Evolutionary conservation across 352 stramenopile genomes (phyloP), one percentile per base, ranked within the genome.

Genomic region (Globisporangium mamillatum): DNA sequence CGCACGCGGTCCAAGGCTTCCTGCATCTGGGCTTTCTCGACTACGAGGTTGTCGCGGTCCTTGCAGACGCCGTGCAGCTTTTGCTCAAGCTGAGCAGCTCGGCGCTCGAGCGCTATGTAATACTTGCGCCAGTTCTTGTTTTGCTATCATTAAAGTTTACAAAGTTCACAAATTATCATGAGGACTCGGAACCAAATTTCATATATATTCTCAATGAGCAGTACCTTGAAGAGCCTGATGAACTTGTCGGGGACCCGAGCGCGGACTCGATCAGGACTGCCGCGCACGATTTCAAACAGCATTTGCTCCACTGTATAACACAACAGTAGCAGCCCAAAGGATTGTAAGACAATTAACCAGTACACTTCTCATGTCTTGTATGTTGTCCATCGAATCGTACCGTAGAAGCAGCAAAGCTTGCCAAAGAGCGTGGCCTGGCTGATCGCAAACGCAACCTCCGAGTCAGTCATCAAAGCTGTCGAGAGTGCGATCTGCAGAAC

Each of bases 121-220:
- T 91, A 90, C 54, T 90, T 93, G 3, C 81, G 73, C 82, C 84
- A 92, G 57, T 85, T 87, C 60, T 84, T 85, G 59, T 76, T 89
- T 80, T 93, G 84, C 69, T 86, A 25, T 25, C 7, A 1, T 12
- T 8, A 14, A 56, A 24, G 29, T 32, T 32, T 5, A 27, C 16
- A 41, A 34, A 29, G 38, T 60, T 20, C 24, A 10, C n/a, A 64
- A 16, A 54, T 53, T 64, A 4, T 55, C 8, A 27, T 4, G 2
- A n/a, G 16, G 5, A 50, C 16, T 50, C 16, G 16, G 6, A 50
- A 50, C 41, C 41, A 50, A n/a, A 22, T 50, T n/a, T 8, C 41
- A 14, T 1, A 58, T 8, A n/a, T 14, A 24, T 36, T 27, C 3
- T 7, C 6, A 59, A 16, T 12, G 24, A 4, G 5, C 7, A 62